Conservation (phyloP, 345 rosid species). For the Boechera retrofracta region DNA sequence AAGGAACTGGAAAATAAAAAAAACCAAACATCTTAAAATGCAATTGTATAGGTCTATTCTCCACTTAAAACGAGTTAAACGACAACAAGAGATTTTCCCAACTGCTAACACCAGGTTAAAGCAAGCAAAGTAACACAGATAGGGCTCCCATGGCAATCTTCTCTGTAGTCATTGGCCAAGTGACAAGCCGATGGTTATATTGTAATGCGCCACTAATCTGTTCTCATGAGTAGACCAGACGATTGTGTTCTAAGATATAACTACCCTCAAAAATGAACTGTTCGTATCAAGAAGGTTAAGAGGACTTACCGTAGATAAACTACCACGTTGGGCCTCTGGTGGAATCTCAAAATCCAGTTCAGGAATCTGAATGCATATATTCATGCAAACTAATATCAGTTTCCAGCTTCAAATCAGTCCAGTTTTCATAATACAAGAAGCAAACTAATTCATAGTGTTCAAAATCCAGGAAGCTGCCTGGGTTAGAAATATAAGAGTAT, state of each 20-base stretch:
- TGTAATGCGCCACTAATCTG: background rate
- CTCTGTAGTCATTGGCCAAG: background rate
- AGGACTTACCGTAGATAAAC: constrained; percentile 76
- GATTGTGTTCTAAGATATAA: background rate
- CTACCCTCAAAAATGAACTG: background rate
- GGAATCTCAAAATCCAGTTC: constrained; percentile 96
- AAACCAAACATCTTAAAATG: background rate
- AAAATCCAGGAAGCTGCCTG: background rate
- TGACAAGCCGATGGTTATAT: background rate
- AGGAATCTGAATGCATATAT: constrained; percentile 65
- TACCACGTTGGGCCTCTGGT: constrained; percentile 93
- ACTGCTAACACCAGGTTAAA: background rate
- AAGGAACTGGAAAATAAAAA: background rate
- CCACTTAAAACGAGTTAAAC: background rate
- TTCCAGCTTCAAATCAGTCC: constrained; percentile 12
- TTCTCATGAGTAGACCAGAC: constrained; percentile 2
- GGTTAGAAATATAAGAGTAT: background rate
- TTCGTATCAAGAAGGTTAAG: constrained; percentile 4
- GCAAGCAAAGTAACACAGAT: background rate
- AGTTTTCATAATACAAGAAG: background rate
- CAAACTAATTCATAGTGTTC: constrained; percentile 4
- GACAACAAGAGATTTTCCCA: background rate
- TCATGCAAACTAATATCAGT: constrained; percentile 15
- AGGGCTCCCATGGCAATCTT: background rate
- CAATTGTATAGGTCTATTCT: background rate